phyloP scores from a whole-genome alignment of 2,329 filamentous ascomycete genomes.

The Pleomassaria siparia region DNA sequence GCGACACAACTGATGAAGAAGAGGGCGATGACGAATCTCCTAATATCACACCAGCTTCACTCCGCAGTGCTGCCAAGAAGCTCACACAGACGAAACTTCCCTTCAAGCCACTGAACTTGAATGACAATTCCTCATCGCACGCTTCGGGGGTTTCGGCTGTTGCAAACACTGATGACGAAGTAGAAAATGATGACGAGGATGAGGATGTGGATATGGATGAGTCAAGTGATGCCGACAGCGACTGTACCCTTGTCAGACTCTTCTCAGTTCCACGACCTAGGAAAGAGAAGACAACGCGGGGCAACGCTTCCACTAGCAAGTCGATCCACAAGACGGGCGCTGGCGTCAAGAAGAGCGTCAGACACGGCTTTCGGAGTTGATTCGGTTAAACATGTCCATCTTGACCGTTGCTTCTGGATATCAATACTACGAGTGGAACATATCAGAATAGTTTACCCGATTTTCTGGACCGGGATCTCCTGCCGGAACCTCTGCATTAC shows the following conservation, averaged over 20 bases:
- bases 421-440: no score
- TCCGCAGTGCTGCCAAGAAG: slow-evolving; percentile 34
- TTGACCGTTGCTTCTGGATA: no score
- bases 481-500: no score
- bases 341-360: slow-evolving; percentile 2
- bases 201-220: neutral
- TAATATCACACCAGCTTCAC: slow-evolving; percentile 40
- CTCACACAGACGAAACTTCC: slow-evolving; percentile 14
- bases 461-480: no score
- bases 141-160: neutral
- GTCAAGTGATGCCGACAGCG: neutral
- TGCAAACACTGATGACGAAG: neutral
- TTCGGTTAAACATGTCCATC: no score
- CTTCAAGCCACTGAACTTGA: slow-evolving; percentile 14
- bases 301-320: neutral
- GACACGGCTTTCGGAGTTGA: neutral
- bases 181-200: neutral
- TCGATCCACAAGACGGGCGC: neutral
- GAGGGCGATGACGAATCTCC: slow-evolving; percentile 23
- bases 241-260: neutral
- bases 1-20: slow-evolving; percentile 15
- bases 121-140: neutral
- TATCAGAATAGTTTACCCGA: no score
- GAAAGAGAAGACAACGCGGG: neutral
- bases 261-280: neutral